phyloP scores from a whole-genome alignment of 208 protist genomes.

The Naegleria lovaniensis region DNA sequence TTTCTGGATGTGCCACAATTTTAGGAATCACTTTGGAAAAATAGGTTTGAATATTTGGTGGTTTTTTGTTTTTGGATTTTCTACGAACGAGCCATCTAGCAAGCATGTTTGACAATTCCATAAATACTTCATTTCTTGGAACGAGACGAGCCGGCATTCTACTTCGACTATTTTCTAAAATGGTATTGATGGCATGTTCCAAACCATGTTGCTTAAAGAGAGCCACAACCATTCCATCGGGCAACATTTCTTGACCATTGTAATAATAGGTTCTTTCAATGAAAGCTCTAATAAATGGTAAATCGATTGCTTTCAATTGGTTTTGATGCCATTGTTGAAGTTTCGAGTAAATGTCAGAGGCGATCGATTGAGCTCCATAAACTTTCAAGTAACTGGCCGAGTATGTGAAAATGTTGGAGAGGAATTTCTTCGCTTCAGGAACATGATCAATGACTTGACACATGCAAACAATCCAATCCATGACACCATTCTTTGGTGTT shows the following conservation, averaged over 20 bases:
- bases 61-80: background rate
- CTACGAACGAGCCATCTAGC: background rate
- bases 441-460: background rate
- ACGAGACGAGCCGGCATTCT: background rate
- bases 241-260: background rate
- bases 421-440: background rate
- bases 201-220: background rate
- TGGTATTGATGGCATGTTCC: background rate
- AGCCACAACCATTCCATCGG: background rate
- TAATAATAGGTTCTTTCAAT: background rate
- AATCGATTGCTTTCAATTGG: background rate
- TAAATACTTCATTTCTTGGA: background rate
- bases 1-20: background rate
- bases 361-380: background rate
- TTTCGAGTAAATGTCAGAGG: background rate
- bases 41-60: background rate
- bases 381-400: background rate
- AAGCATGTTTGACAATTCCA: background rate
- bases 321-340: background rate
- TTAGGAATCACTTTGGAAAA: background rate
- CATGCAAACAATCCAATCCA: background rate
- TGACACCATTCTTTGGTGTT: background rate
- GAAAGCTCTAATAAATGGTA: background rate
- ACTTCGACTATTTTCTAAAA: background rate
- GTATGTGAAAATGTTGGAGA: background rate